These are phyloP conservation scores for Crinitomyces ghanaensis DNA, from an alignment of 805 yeast genomes.

Conservation along the genomic window DNA sequence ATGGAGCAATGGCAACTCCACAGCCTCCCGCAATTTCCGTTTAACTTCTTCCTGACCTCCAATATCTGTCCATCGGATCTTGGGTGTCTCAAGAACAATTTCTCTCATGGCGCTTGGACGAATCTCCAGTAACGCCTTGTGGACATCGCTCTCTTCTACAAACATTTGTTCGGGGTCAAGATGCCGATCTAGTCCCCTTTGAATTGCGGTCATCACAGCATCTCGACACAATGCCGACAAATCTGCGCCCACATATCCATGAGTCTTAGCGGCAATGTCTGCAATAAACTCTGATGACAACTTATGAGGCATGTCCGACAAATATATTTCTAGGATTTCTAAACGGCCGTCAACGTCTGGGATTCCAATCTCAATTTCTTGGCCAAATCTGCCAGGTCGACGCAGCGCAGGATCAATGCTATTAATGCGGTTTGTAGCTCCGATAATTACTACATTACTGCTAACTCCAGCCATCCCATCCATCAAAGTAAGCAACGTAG, in stretches of 20 bases:
- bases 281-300: conserved; percentile 45
- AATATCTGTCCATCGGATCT: conserved; percentile 85
- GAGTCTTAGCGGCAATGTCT: conserved; percentile 65
- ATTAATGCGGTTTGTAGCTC: conserved; percentile 86
- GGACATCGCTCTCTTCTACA: conserved; percentile 48
- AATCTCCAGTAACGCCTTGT: conserved; percentile 61
- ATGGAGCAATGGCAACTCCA: conserved; percentile 81
- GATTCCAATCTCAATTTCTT: conserved; percentile 80
- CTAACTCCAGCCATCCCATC: conserved; percentile 99
- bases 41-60: conserved; percentile 90
- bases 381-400: conserved; percentile 83
- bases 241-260: conserved; percentile 98
- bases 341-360: conserved; percentile 76
- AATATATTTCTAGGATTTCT: conserved; percentile 58
- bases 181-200: conserved; percentile 35
- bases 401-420: conserved; percentile 76
- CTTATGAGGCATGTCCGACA: conserved; percentile 46
- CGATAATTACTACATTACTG: conserved; percentile 81
- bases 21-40: conserved; percentile 73
- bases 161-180: conserved; percentile 28
- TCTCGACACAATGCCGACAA: conserved; percentile 79
- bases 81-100: conserved; percentile 86
- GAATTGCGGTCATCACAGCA: conserved; percentile 73
- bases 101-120: conserved; percentile 97
- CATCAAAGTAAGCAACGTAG: conserved; percentile 84